A percentile compares a stretch with the other conserved stretches of the same genome.
phyloP scores from a whole-genome alignment of 768 basidiomycete genomes.

The Xanthoconium purpureum region DNA sequence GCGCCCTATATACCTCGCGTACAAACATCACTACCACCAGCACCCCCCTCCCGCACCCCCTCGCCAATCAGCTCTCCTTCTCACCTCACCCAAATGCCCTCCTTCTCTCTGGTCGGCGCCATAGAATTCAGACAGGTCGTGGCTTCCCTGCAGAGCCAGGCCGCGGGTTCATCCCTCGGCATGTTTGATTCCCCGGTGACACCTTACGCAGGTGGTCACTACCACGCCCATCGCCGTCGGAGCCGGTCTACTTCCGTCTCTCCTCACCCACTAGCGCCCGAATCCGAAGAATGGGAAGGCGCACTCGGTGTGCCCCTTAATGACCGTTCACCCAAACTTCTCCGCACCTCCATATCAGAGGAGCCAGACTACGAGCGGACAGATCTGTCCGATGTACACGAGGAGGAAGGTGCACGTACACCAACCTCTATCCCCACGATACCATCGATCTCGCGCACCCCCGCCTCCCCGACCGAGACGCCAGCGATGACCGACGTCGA shows the following conservation, averaged over 20 bases:
- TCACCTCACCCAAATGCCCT: slow-evolving; percentile 57
- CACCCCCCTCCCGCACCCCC: slow-evolving; percentile 43
- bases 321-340: slow-evolving; percentile 42
- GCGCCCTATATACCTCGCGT: slow-evolving; percentile 37
- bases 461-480: slow-evolving; percentile 42
- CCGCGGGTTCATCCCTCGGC: slow-evolving; percentile 52
- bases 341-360: slow-evolving; percentile 29
- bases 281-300: slow-evolving; percentile 50
- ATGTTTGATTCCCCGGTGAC: slow-evolving; percentile 67
- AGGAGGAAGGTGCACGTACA: slow-evolving; percentile 14
- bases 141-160: slow-evolving; percentile 69
- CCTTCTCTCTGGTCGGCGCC: slow-evolving; percentile 90
- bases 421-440: slow-evolving; percentile 34
- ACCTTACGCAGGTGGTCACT: slow-evolving; percentile 76
- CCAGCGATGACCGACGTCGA: slow-evolving; percentile 45
- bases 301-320: slow-evolving; percentile 49
- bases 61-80: slow-evolving; percentile 44
- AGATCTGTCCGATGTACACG: slow-evolving; percentile 3
- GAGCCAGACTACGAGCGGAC: slow-evolving; percentile 12
- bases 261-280: slow-evolving; percentile 20
- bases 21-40: slow-evolving; percentile 40
- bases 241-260: slow-evolving; percentile 33
- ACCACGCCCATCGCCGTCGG: slow-evolving; percentile 42
- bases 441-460: slow-evolving; percentile 58
- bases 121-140: slow-evolving; percentile 95